These are phyloP conservation scores for Epicoccum nigrum DNA, from an alignment of 2,329 filamentous ascomycete genomes.

Conservation along the genomic window DNA sequence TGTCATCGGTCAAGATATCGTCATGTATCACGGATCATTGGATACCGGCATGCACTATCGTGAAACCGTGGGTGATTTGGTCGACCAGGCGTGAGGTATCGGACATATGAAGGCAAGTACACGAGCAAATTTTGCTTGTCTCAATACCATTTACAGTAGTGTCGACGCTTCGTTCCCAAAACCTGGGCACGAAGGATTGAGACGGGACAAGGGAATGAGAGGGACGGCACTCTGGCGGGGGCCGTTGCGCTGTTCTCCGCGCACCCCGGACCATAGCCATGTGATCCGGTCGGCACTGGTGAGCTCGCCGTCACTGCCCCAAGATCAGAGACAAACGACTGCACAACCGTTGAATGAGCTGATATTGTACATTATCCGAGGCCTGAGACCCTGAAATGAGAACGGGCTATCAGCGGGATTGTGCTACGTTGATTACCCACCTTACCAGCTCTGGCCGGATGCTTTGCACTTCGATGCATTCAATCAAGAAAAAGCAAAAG, in stretches of 20 bases:
- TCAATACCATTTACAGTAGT: constrained; percentile 3
- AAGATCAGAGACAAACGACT: neutral
- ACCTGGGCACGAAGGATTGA: constrained; percentile 1
- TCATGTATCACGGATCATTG: constrained; percentile 7
- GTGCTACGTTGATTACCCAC: too few species aligned
- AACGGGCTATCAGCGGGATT: neutral
- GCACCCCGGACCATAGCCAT: neutral
- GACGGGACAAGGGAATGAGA: too few species aligned
- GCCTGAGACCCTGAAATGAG: neutral
- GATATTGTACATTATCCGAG: neutral
- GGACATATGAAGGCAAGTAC: constrained; percentile 5
- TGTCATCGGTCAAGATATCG: constrained; percentile 2
- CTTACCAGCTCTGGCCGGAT: too few species aligned
- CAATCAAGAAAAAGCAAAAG: too few species aligned
- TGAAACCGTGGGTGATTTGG: constrained; percentile 5
- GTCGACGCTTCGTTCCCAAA: constrained; percentile 1
- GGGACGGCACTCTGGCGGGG: neutral
- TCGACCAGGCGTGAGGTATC: neutral
- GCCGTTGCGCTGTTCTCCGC: constrained; percentile 14
- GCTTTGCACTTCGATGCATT: too few species aligned
- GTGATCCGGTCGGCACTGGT: neutral
- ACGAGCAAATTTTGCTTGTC: constrained; percentile 15
- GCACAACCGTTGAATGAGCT: neutral
- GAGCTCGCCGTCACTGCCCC: neutral
- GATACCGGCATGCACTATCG: constrained; percentile 2